Evolutionary conservation across 495 filamentous ascomycete genomes (phyloP).

Genomic region (Barbatosphaeria neglecta): DNA sequence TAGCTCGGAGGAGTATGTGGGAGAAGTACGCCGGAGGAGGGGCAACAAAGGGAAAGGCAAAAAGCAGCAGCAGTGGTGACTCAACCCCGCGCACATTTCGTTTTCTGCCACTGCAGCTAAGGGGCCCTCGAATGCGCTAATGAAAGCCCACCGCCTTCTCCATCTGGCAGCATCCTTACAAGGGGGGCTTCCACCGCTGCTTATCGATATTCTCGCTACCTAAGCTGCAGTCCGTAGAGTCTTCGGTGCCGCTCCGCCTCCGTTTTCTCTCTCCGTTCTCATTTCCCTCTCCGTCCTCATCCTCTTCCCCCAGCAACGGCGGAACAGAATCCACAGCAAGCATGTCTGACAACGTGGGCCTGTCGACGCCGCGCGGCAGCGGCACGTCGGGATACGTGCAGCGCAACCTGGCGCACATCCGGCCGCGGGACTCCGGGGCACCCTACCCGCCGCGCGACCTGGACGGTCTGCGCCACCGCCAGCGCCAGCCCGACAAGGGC

Average conservation of each 20-base stretch:
- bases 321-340: not conserved
- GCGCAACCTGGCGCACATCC: slow-evolving; percentile 80
- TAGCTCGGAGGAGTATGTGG: no score
- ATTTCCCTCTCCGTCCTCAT: not conserved
- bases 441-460: slow-evolving; percentile 52
- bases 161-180: not conserved
- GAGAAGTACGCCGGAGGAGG: no score
- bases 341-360: slow-evolving; percentile 98
- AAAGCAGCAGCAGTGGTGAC: no score
- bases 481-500: slow-evolving; percentile 77
- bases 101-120: not conserved
- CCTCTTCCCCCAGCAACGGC: not conserved
- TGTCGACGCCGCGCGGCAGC: slow-evolving; percentile 85
- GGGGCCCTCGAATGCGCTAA: not conserved
- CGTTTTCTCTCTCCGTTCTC: not conserved
- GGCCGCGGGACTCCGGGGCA: slow-evolving; percentile 54
- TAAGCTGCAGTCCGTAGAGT: no score
- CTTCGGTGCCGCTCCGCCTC: not conserved
- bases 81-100: not conserved
- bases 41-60: no score
- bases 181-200: no score
- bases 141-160: not conserved
- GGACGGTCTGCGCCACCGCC: slow-evolving; percentile 50
- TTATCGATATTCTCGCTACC: no score
- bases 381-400: slow-evolving; percentile 97